These are phyloP conservation scores for Leishmania mexicana DNA, from an alignment of 208 protist species.

Conservation along the genomic window DNA sequence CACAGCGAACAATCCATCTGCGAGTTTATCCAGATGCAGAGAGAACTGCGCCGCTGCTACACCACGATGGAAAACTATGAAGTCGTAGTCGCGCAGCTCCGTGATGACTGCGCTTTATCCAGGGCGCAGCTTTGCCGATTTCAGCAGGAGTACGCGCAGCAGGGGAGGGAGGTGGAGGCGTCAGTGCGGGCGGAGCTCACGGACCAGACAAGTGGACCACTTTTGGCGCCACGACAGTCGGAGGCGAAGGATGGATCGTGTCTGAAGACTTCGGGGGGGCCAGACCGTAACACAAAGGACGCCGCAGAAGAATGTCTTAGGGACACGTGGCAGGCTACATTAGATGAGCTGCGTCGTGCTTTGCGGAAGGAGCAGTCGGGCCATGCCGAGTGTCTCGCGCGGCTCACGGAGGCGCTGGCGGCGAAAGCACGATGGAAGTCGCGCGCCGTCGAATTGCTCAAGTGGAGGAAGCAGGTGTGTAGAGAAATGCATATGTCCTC, in stretches of 20 bases:
- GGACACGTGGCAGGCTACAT: neutral
- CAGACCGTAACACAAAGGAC: neutral
- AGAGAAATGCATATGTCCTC: neutral
- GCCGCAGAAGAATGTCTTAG: neutral
- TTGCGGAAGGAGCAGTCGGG: slow-evolving; percentile 19
- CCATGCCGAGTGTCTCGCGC: slow-evolving; percentile 7
- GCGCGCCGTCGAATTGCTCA: slow-evolving; percentile 5
- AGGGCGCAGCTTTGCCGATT: slow-evolving; percentile 10
- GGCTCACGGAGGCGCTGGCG: slow-evolving; percentile 7
- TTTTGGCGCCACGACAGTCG: neutral
- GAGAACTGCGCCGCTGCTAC: slow-evolving; percentile 60
- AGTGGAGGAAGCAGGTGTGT: neutral
- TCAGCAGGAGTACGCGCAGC: slow-evolving; percentile 5
- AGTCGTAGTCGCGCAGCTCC: slow-evolving; percentile 21
- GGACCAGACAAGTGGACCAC: slow-evolving; percentile 4
- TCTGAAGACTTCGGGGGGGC: neutral
- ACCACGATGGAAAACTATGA: slow-evolving; percentile 41
- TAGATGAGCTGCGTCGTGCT: slow-evolving; percentile 14
- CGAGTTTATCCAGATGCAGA: slow-evolving; percentile 66
- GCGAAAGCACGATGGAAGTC: slow-evolving; percentile 4
- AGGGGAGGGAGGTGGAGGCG: slow-evolving; percentile 14
- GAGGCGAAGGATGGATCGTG: neutral
- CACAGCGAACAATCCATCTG: slow-evolving; percentile 77
- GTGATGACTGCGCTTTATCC: slow-evolving; percentile 17
- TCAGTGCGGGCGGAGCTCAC: slow-evolving; percentile 14